Evolutionary conservation across 1,284 basidiomycete genomes (phyloP).

Genomic region (Lignosus rhinocerotis): DNA sequence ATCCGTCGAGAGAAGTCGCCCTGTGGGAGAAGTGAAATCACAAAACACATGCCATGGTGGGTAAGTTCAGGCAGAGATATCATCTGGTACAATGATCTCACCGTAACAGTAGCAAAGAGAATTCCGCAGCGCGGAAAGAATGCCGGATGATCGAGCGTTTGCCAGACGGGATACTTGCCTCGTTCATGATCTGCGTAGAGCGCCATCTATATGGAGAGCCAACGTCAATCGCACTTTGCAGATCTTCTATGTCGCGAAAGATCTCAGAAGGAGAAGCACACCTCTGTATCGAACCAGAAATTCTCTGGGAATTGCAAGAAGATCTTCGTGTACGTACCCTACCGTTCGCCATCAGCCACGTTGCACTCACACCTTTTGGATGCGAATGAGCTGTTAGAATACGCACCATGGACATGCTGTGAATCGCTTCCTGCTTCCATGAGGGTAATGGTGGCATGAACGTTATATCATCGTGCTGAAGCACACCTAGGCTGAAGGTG

Average conservation of each 20-base stretch:
- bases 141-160: slow-evolving; percentile 58
- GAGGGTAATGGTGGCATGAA: slow-evolving; percentile 58
- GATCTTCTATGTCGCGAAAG: not conserved
- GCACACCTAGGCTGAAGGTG: slow-evolving; percentile 63
- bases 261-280: slow-evolving; percentile 24
- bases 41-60: not conserved
- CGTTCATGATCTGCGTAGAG: slow-evolving; percentile 65
- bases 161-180: slow-evolving; percentile 71
- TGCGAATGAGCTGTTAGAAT: not conserved
- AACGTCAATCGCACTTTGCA: not conserved
- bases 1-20: slow-evolving; percentile 61
- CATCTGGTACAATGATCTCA: slow-evolving; percentile 29
- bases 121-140: slow-evolving; percentile 66
- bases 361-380: not conserved
- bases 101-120: slow-evolving; percentile 66
- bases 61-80: not conserved
- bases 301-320: slow-evolving; percentile 65
- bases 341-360: not conserved
- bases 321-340: slow-evolving; percentile 70
- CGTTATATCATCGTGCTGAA: slow-evolving; percentile 60
- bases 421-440: slow-evolving; percentile 70
- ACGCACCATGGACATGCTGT: slow-evolving; percentile 61
- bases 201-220: slow-evolving; percentile 45
- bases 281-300: slow-evolving; percentile 73
- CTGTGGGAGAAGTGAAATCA: slow-evolving; percentile 29